phyloP scores from a whole-genome alignment of 164 flowering plant genomes.

The Aristolochia californica region DNA sequence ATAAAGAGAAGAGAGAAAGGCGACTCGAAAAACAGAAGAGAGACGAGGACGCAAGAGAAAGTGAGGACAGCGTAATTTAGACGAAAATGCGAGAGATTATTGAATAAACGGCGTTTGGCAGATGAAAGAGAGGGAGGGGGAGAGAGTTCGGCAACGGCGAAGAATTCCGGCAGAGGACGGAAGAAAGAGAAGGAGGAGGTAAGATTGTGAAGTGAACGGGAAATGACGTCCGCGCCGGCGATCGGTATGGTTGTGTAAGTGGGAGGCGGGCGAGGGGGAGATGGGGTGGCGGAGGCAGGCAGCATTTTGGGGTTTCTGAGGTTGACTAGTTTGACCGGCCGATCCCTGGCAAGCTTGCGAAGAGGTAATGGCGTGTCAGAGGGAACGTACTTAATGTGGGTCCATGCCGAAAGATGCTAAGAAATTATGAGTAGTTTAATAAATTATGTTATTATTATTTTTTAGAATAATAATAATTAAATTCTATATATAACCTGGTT shows the following conservation, averaged over 20 bases:
- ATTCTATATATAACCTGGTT: too few relatives aligned
- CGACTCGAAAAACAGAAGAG: background rate
- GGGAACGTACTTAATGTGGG: too few relatives aligned
- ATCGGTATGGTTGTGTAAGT: constrained; percentile 7
- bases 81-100: constrained; percentile 3
- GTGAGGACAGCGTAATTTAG: constrained; percentile 8
- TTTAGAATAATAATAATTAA: too few relatives aligned
- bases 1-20: constrained; percentile 6
- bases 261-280: background rate
- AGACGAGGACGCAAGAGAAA: background rate
- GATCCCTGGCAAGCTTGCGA: too few relatives aligned
- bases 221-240: constrained; percentile 5
- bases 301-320: background rate
- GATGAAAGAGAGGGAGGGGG: constrained; percentile 2
- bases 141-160: constrained; percentile 1
- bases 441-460: too few relatives aligned
- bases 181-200: background rate
- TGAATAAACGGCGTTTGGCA: background rate
- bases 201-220: constrained; percentile 4
- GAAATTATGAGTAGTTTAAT: too few relatives aligned
- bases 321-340: background rate
- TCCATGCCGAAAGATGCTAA: too few relatives aligned
- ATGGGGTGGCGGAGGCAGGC: background rate
- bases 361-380: too few relatives aligned
- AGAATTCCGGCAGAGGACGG: constrained; percentile 6